A percentile compares a stretch with the other conserved stretches of the same genome.
These are phyloP conservation scores for Nigrograna mackinnonii DNA, from an alignment of 2,329 filamentous ascomycete genomes.

Conservation along the genomic window DNA sequence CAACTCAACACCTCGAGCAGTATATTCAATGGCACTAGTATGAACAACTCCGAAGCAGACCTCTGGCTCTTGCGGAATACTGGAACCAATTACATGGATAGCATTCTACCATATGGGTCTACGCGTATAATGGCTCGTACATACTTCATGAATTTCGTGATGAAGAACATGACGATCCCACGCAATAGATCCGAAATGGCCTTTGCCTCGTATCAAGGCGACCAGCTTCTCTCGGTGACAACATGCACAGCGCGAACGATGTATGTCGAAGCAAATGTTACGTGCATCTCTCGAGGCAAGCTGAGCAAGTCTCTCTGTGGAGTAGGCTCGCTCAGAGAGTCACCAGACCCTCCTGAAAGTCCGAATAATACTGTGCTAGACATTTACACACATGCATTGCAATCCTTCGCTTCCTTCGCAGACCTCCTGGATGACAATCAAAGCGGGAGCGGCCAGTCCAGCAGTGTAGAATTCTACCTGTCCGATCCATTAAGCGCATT, in stretches of 20 bases:
- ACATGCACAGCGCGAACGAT: conserved; percentile 1
- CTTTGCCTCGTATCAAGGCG: neutral
- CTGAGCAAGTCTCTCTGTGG: conserved; percentile 6
- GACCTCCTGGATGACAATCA: neutral
- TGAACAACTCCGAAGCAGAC: conserved; percentile 1
- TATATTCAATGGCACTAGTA: neutral
- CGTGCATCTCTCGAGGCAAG: conserved; percentile 4
- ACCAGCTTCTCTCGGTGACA: neutral
- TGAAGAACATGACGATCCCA: neutral
- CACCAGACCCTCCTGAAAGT: neutral
- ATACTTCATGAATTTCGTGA: neutral
- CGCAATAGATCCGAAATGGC: neutral
- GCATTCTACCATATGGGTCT: neutral
- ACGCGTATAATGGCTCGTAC: neutral
- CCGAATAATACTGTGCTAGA: neutral
- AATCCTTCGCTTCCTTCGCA: neutral
- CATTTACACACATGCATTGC: neutral
- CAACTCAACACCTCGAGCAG: neutral
- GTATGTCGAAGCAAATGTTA: conserved; percentile 6
- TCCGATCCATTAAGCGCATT: conserved; percentile 1
- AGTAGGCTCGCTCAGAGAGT: conserved; percentile 3
- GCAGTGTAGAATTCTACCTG: neutral
- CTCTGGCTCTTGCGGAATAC: neutral
- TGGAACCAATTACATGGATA: neutral
- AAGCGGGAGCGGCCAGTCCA: conserved; percentile 1